Base-by-base conservation (phyloP, 768 basidiomycete species). In the Mycena epipterygia region DNA sequence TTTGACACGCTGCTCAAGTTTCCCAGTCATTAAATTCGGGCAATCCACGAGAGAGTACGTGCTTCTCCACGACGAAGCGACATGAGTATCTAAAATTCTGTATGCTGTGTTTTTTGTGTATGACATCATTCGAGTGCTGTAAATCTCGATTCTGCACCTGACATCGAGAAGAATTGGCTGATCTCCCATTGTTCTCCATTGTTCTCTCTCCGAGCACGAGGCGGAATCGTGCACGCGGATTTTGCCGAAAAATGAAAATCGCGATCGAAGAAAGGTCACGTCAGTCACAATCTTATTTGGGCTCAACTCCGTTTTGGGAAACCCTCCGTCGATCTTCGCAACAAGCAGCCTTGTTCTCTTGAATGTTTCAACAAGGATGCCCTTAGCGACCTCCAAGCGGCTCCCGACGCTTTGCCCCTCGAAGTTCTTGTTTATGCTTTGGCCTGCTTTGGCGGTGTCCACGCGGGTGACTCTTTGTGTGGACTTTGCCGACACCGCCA, bases 1-100 rank as follows among this genome's bases (percentile, higher is more conserved):
- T 68, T 51, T 16, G 27, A 23, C 59, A 19, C 57, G 55, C 17
- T 57, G 67, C 66, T 78, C 23, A 73, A 33, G 29, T 21, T 25
- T 64, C 44, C 5, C 75, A 96, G 95, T 96, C 23, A 89, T 96
- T 71, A 95, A 95, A 81, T 95, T 96, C 74, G 95, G 95, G 5
- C 86, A 90, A 70, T 95, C 93, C 4, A 86, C 86, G 41, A 86
- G 91, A 73, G 95, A 96, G 83, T 96, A 95, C 79, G 95, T 96
- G 16, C 84, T 96, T 46, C 84, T 96, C 13, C 93, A 95, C 74
- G 95, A 95, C 65, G 93, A 95, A 61, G 90, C 87, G 41, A 74
- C 84, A 57, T 90, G 60, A 76, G 75, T 48, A 33, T 33, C 53
- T 53, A 62, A 62, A 61, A 53, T 65, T 49, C 23, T 67, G 57